Evolutionary conservation across 2,329 filamentous ascomycete species (phyloP), one percentile per base, ranked within the genome.

Genomic region (Juglanconis sp.): DNA sequence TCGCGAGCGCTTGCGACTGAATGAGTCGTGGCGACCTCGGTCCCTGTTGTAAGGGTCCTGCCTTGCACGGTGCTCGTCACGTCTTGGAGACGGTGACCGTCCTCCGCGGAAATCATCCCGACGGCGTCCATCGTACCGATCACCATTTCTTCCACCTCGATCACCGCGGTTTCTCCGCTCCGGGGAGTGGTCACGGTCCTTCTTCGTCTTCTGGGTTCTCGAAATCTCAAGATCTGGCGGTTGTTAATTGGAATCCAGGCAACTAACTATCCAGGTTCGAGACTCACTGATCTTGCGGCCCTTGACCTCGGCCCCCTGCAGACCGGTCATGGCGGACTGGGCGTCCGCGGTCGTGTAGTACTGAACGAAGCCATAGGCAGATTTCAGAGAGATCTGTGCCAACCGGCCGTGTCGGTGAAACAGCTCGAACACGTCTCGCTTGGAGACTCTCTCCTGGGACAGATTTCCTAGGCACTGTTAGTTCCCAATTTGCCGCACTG

Each of bases 321-420:
- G 87, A 40, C 82, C 82, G 40, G 89, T 81, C 67, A 98, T 82
- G 4, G 94, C 94, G 50, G 81, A 80, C 59, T 84, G 80, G 65
- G 92, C 96, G 69, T 94, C 88, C 2, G 83, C 80, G 4, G 87
- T 78, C 35, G 91, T 88, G 65, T 96, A 83, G 66, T 96, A 99
- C 72, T 98, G 95, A 40, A 98, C 92, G 71, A 98, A 99, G 1
- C 95, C 95, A 74, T 96, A 98, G 1, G 93, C 93, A 66, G 95
- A 92, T 74, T 98, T 98, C 68, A 98, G 91, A 1, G 92, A 96
- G 62, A 98, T 95, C 72, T 99, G 95, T 2, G 93, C 94, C 51
- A 99, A 80, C 63, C 88, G 88, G 57, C 95, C 95, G 71, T 92
- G 93, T 60, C 82, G 84, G 70, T 92, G 87, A 71, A 99, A 98